Conservation (phyloP, 2,329 filamentous ascomycete species). For the Colletotrichum echinochloae region DNA sequence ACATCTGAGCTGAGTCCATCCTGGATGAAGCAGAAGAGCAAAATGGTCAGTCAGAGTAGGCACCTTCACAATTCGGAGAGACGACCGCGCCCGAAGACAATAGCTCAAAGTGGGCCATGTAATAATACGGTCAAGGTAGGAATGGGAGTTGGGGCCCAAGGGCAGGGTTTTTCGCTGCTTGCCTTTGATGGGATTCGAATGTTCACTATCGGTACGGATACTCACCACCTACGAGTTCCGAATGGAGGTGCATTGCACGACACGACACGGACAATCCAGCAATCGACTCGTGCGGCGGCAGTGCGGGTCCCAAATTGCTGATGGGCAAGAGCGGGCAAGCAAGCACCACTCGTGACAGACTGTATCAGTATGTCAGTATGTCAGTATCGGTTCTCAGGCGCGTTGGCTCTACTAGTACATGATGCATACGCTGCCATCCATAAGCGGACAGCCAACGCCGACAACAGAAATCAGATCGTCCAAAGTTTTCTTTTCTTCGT, state of each 20-base stretch:
- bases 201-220: background rate
- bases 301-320: too few species aligned
- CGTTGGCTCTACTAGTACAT: background rate
- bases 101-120: constrained; percentile 26
- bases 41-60: constrained; percentile 1
- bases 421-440: background rate
- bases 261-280: too few species aligned
- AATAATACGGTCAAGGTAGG: constrained; percentile 27
- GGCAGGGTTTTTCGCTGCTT: constrained; percentile 30
- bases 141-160: constrained; percentile 28
- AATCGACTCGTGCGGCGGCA: constrained; percentile 1
- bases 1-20: constrained; percentile 7
- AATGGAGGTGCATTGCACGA: constrained; percentile 15
- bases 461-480: constrained; percentile 22
- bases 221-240: constrained; percentile 8
- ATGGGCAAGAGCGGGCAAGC: background rate
- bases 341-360: too few species aligned
- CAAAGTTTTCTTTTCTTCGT: constrained; percentile 24
- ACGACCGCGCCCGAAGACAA: constrained; percentile 22
- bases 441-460: background rate
- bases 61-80: constrained; percentile 19
- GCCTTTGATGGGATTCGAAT: constrained; percentile 21
- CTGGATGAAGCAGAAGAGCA: constrained; percentile 7
- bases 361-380: background rate
- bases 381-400: background rate